phyloP scores from a whole-genome alignment of 2,329 filamentous ascomycete genomes.

The Paracorniculantispora psalliotae region DNA sequence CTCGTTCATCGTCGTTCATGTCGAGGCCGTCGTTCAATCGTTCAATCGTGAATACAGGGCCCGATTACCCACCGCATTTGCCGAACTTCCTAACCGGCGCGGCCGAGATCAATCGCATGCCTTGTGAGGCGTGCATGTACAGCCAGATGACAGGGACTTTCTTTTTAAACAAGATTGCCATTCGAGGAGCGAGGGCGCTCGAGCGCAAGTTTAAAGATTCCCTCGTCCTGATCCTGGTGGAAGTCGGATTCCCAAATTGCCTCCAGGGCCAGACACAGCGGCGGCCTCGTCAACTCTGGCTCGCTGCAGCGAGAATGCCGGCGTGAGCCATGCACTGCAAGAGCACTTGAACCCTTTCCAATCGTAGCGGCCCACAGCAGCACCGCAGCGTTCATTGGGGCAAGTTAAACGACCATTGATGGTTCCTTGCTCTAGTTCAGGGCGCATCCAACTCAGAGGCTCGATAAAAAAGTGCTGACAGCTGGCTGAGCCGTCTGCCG shows the following conservation, averaged over 20 bases:
- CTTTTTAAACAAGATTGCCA: no score
- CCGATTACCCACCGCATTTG: no score
- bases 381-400: conserved; percentile 70
- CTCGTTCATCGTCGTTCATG: background rate
- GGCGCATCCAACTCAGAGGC: conserved; percentile 90
- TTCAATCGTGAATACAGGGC: background rate
- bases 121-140: no score
- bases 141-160: no score
- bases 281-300: conserved; percentile 70
- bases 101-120: no score
- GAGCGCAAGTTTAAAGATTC: conserved; percentile 27
- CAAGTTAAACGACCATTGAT: conserved; percentile 82
- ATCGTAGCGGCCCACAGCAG: conserved; percentile 85
- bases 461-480: conserved; percentile 91
- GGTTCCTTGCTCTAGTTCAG: conserved; percentile 71
- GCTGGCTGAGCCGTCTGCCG: conserved; percentile 20
- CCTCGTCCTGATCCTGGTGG: conserved; percentile 42
- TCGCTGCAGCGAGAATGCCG: conserved; percentile 80
- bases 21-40: background rate
- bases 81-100: no score
- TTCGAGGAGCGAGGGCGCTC: no score
- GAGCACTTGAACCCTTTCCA: conserved; percentile 95
- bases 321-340: conserved; percentile 85
- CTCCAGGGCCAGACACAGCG: conserved; percentile 17
- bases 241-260: conserved; percentile 47